Base-by-base conservation (phyloP, 495 filamentous ascomycete genomes). In the Penicillium dipodomyicola region DNA sequence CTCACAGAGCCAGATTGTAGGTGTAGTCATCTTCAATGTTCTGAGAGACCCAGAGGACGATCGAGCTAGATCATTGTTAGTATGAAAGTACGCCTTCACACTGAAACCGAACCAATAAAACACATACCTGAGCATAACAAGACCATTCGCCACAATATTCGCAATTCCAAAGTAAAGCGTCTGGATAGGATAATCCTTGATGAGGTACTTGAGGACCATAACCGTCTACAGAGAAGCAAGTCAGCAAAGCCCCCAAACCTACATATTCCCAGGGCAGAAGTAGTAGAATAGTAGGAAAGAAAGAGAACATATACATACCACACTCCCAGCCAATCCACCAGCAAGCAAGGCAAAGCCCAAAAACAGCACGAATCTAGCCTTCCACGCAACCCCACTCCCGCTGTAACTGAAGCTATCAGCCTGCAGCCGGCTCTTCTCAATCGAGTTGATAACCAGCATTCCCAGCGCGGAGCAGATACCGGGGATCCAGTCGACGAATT, bases 1-100 rank as follows among this genome's bases (percentile, higher is more conserved):
- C 46, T 61, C 35, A 97, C 58, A 98, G 81, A 41, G 93, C 87
- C 56, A 98, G 77, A 67, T 91, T 97, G 73, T 98, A 98, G 49
- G 91, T 91, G 70, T 97, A 98, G 72, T 97, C 93, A 65, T 98
- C 95, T 75, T 99, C 95, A 75, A 97, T 96, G 66, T 97, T 99
- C 83, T 99, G 95, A 58, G 88, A 91, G 14, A 99, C 82, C 95
- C 95, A 99, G 8, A 99, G 81, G 4, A 96, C 87, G 42, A 92
- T 84, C 39, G 91, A 89, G 67, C 91, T 96, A 52, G 52, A 54
- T 25, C 39, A 23, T 23, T 11, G 22, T 52, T 12, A 56, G 56
- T 33, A 65, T 64, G 12, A 25, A 23, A n/a, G 22, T 20, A 35
- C 11, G 27, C 15, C 22, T 51, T 46, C 46, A 27, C 20, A 9